phyloP scores from a whole-genome alignment of 352 stramenopile species.

The Phytophthora citrophthora region DNA sequence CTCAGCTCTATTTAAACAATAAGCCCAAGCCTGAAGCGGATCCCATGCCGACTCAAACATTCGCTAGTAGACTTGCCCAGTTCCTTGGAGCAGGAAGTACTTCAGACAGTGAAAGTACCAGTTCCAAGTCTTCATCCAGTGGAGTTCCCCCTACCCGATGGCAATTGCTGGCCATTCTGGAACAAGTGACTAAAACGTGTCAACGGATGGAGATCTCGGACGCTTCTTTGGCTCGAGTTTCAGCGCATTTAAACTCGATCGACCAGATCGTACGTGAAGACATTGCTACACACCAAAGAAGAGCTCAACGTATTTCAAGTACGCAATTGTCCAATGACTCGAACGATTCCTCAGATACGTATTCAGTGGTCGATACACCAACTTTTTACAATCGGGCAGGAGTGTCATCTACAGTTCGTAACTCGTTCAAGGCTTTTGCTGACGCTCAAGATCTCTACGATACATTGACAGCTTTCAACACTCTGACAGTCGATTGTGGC shows the following conservation, averaged over 20 bases:
- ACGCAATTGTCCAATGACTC: constrained; percentile 17
- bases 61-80: constrained; percentile 8
- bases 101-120: constrained; percentile 12
- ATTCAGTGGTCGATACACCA: background rate
- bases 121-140: background rate
- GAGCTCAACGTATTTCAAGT: constrained; percentile 44
- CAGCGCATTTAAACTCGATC: constrained; percentile 56
- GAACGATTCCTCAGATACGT: constrained; percentile 4
- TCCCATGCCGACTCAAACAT: constrained; percentile 1
- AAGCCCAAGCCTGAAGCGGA: background rate
- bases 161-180: constrained; percentile 39
- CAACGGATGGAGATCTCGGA: constrained; percentile 58
- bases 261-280: constrained; percentile 67
- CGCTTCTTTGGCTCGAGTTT: constrained; percentile 53
- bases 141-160: constrained; percentile 24
- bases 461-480: constrained; percentile 46
- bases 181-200: constrained; percentile 55
- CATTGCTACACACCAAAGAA: constrained; percentile 32
- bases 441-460: constrained; percentile 57
- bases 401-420: constrained; percentile 16
- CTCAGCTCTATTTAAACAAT: background rate
- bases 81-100: background rate
- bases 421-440: constrained; percentile 55
- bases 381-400: background rate
- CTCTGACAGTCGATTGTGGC: constrained; percentile 47